Percentiles rank a stretch among this genome's conserved stretches.
These are phyloP conservation scores for Mycena floridula DNA, from an alignment of 768 basidiomycete genomes.

Conservation along the genomic window DNA sequence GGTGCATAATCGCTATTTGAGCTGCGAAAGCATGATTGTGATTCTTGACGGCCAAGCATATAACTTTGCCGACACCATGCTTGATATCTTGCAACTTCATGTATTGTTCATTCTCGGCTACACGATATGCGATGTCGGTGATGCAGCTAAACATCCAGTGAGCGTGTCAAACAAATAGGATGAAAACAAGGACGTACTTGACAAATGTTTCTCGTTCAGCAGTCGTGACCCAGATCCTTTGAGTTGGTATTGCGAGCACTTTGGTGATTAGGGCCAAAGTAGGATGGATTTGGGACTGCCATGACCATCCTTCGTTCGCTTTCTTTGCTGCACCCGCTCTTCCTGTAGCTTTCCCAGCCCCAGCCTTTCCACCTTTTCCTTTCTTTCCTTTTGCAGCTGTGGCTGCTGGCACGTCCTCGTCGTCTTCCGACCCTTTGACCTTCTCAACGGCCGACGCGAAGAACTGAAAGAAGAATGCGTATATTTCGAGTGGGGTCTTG, in stretches of 20 bases:
- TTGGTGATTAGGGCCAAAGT: slow-evolving; percentile 69
- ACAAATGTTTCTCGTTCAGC: slow-evolving; percentile 85
- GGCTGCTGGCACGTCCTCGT: slow-evolving; percentile 36
- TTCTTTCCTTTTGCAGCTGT: slow-evolving; percentile 44
- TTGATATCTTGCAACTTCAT: slow-evolving; percentile 78
- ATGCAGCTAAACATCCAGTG: slow-evolving; percentile 55
- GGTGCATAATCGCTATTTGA: slow-evolving; percentile 88
- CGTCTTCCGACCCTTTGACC: slow-evolving; percentile 47
- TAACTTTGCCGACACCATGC: slow-evolving; percentile 76
- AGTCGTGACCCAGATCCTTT: slow-evolving; percentile 87
- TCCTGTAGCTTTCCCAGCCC: slow-evolving; percentile 21
- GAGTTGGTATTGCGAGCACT: slow-evolving; percentile 56
- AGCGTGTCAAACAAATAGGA: background rate
- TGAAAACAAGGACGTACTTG: slow-evolving; percentile 43
- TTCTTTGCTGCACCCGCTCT: slow-evolving; percentile 37
- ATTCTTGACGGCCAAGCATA: slow-evolving; percentile 88
- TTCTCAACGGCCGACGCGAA: slow-evolving; percentile 80
- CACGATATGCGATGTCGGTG: slow-evolving; percentile 80
- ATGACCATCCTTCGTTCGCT: slow-evolving; percentile 54
- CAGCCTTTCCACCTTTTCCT: slow-evolving; percentile 56
- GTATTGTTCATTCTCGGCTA: slow-evolving; percentile 80
- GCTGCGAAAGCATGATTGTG: slow-evolving; percentile 80
- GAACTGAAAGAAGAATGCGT: slow-evolving; percentile 90
- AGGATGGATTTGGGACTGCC: slow-evolving; percentile 70
- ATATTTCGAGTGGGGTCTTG: slow-evolving; percentile 79